Conservation (phyloP, 805 yeast species). For the Candida morakotiae region DNA sequence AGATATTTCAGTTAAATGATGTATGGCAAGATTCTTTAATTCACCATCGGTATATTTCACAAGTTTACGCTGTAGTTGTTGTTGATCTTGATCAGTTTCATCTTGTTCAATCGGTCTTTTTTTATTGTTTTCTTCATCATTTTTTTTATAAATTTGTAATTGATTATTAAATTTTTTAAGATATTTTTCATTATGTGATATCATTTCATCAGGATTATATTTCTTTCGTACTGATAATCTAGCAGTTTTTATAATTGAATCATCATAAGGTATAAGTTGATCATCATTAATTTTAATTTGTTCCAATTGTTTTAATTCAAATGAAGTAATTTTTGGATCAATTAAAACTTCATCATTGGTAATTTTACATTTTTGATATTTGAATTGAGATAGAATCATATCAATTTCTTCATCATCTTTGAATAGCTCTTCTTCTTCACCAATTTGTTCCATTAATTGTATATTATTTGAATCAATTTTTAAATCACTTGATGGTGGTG, state of each 20-base stretch:
- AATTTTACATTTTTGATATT: slow-evolving; percentile 30
- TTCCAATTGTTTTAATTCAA: neutral
- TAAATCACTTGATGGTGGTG: neutral
- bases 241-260: slow-evolving; percentile 7
- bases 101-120: neutral
- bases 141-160: neutral
- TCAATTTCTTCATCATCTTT: slow-evolving; percentile 23
- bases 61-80: slow-evolving; percentile 1
- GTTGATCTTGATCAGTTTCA: neutral
- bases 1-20: neutral
- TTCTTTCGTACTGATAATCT: slow-evolving; percentile 19
- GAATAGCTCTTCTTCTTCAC: slow-evolving; percentile 15
- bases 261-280: neutral
- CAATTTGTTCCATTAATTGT: slow-evolving; percentile 12
- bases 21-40: neutral
- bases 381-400: slow-evolving; percentile 9
- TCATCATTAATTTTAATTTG: neutral
- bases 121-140: too few relatives aligned
- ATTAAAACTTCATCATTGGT: neutral
- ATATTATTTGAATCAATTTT: slow-evolving; percentile 6
- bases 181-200: slow-evolving; percentile 17
- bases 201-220: slow-evolving; percentile 15
- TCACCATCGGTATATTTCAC: slow-evolving; percentile 3
- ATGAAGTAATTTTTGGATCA: neutral
- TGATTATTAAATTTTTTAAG: slow-evolving; percentile 13